Percentiles rank a stretch among this genome's conserved stretches.
Conservation (phyloP, 2,329 filamentous ascomycete species). For the Alternaria ethzedia region DNA sequence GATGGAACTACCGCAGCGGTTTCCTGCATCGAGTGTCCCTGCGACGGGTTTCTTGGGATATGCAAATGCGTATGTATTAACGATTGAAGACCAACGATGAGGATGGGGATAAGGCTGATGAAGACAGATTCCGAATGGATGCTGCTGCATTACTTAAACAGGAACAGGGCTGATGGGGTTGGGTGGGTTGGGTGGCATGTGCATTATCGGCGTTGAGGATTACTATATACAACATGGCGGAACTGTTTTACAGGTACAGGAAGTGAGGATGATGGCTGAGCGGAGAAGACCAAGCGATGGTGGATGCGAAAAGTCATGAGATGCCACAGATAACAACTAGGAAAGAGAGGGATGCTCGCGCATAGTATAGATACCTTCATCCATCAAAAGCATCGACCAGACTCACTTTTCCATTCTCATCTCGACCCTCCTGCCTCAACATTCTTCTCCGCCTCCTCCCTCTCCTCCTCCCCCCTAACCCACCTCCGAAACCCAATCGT, state of each 20-base stretch:
- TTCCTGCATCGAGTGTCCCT: conserved; percentile 36
- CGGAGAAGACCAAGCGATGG: not conserved
- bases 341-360: not conserved
- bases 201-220: conserved; percentile 8
- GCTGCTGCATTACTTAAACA: conserved; percentile 30
- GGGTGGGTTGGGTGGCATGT: not conserved
- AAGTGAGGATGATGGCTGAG: not conserved
- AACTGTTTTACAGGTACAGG: not conserved
- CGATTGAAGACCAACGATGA: not conserved
- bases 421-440: conserved; percentile 2
- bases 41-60: conserved; percentile 21
- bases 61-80: conserved; percentile 36
- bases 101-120: not conserved
- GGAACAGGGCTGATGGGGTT: not conserved
- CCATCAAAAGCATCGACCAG: not conserved
- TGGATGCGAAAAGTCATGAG: not conserved
- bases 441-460: conserved; percentile 32
- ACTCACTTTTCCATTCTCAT: not conserved
- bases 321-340: not conserved
- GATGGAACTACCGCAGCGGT: conserved; percentile 11
- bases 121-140: conserved; percentile 36
- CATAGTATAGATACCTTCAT: not conserved
- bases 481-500: conserved; percentile 52
- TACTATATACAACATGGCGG: conserved; percentile 5
- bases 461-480: conserved; percentile 63